Base-by-base conservation (phyloP, 1,139 yeast species). In the Kodamaea plutei region DNA sequence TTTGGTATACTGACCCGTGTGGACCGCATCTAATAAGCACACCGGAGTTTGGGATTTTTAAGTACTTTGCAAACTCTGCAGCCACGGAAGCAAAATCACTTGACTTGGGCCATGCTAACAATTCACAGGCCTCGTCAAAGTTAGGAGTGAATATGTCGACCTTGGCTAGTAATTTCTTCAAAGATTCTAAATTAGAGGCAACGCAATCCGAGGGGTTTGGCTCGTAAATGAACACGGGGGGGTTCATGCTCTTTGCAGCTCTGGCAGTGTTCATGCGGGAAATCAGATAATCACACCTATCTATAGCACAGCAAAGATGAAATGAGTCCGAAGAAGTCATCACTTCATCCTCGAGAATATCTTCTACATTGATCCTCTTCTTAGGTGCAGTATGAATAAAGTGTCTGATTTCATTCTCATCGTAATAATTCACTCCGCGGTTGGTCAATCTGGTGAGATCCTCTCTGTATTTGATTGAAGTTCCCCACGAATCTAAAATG, bases 131-230 rank as follows among this genome's bases (percentile, higher is more conserved):
- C 52, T 89, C 97, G 27, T 82, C 79, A 9, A 84, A 75, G 52
- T 89, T 89, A 1, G 97, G 97, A 0, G 95, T 75, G 24, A 88
- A 65, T 0, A 88, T 64, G 32, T 77, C 76, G 2, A 84, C 66
- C 8, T 59, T 43, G 9, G 64, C 58, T 16, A 84, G 52, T 3
- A 77, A 58, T 4, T 46, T 36, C 6, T 36, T 34, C 33, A 84
- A 66, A 1, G 50, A 52, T 0, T 49, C 48, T 24, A 70, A 60
- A 36, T 75, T 69, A 24, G 66, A 76, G 1, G 74, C 66, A 0
- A 54, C 54, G 48, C 95, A 85, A 15, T 73, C 74, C 35, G 79
- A 83, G 1, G 96, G 96, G 7, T 84, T 73, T 0, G 96, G 96
- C 54, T 89, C 97, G 79, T 89, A 89, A 0, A 84, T 71, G 31